Percentiles rank a stretch among this genome's conserved stretches.
These are phyloP conservation scores for Jamesozyma lodderae DNA, from an alignment of 805 yeast genomes.

Conservation along the genomic window DNA sequence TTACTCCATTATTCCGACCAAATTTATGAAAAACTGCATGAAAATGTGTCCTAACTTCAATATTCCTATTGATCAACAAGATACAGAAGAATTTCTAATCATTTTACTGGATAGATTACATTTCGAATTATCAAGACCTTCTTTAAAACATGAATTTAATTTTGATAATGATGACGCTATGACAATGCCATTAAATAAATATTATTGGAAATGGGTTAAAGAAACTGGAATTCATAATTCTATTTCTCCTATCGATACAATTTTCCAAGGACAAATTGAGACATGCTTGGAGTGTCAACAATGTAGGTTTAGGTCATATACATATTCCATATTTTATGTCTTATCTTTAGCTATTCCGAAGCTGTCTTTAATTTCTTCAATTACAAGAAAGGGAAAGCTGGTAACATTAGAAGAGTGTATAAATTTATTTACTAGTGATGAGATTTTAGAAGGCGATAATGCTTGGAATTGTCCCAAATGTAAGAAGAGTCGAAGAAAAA, in stretches of 20 bases:
- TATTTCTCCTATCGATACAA: constrained; percentile 53
- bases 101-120: constrained; percentile 60
- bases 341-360: constrained; percentile 53
- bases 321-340: constrained; percentile 53
- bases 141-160: constrained; percentile 35
- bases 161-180: constrained; percentile 27
- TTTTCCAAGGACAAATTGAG: constrained; percentile 68
- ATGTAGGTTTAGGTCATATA: constrained; percentile 53
- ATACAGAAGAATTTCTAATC: constrained; percentile 67
- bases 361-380: constrained; percentile 14
- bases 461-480: constrained; percentile 84
- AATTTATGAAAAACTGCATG: constrained; percentile 46
- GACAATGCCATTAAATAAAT: constrained; percentile 31
- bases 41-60: constrained; percentile 53
- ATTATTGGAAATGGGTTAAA: constrained; percentile 56
- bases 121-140: constrained; percentile 43
- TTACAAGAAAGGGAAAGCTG: constrained; percentile 24
- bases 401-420: constrained; percentile 54
- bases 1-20: constrained; percentile 53
- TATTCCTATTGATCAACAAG: constrained; percentile 73
- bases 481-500: constrained; percentile 8
- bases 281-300: constrained; percentile 52
- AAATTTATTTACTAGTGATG: constrained; percentile 51
- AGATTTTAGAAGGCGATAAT: constrained; percentile 58
- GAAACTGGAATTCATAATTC: constrained; percentile 46